Conservation (phyloP, 2,329 filamentous ascomycete genomes). For the Colletotrichum sansevieriae region DNA sequence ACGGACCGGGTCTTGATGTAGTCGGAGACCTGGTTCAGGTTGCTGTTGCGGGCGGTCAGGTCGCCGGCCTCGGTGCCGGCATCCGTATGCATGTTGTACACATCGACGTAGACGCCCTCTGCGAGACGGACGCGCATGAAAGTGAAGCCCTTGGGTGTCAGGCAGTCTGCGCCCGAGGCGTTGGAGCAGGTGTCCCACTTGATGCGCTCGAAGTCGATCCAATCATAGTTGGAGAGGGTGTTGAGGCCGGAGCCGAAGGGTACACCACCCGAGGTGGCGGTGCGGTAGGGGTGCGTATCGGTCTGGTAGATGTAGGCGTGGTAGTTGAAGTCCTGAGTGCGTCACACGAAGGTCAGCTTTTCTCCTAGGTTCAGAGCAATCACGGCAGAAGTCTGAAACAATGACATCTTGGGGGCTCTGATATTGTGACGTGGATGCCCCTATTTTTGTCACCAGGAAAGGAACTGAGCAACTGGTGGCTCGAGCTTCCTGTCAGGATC, state of each 20-base stretch:
- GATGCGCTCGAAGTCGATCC: constrained; percentile 66
- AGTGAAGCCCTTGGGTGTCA: constrained; percentile 79
- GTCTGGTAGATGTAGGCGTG: constrained; percentile 73
- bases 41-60: constrained; percentile 66
- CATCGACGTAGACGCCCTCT: constrained; percentile 68
- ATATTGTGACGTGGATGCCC: constrained; percentile 4
- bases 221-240: constrained; percentile 70
- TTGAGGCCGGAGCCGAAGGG: constrained; percentile 75
- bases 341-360: background rate
- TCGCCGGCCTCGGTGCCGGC: constrained; percentile 70
- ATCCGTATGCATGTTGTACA: constrained; percentile 77
- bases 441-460: background rate
- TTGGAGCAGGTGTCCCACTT: constrained; percentile 72
- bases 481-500: constrained; percentile 7
- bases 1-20: constrained; percentile 68
- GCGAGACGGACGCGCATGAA: constrained; percentile 71
- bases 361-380: background rate
- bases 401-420: constrained; percentile 14
- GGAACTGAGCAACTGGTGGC: constrained; percentile 23
- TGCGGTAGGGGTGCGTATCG: constrained; percentile 71
- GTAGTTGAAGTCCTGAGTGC: constrained; percentile 60
- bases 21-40: constrained; percentile 69
- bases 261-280: constrained; percentile 74
- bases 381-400: constrained; percentile 16
- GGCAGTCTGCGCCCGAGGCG: constrained; percentile 68